phyloP scores from a whole-genome alignment of 108 stramenopile species.

The Skeletonema costatum region DNA sequence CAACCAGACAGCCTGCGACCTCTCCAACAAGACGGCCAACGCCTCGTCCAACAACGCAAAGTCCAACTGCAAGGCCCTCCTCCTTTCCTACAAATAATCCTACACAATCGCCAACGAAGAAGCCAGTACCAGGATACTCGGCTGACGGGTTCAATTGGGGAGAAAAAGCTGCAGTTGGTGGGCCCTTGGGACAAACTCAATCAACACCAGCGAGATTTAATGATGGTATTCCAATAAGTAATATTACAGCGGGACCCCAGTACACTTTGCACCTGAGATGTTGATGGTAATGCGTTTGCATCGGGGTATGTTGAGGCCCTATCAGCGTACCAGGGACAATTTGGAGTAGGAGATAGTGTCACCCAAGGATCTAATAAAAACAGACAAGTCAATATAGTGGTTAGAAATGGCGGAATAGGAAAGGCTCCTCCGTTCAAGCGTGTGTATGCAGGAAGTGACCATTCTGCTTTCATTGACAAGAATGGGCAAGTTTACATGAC shows the following conservation, averaged over 20 bases:
- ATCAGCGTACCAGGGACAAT: constrained; percentile 31
- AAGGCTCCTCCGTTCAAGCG: constrained; percentile 27
- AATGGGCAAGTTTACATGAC: constrained; percentile 22
- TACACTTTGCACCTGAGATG: constrained; percentile 27
- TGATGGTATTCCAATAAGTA: background rate
- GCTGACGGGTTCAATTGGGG: background rate
- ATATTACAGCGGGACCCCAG: constrained; percentile 18
- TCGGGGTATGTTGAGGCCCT: constrained; percentile 27
- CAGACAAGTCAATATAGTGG: constrained; percentile 15
- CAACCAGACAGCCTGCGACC: background rate
- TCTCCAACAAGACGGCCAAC: background rate
- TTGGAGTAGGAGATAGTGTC: constrained; percentile 25
- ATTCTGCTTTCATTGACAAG: constrained; percentile 33
- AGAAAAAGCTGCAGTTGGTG: background rate
- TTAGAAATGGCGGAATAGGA: background rate
- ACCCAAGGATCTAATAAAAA: constrained; percentile 28
- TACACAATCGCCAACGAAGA: background rate
- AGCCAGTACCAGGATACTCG: background rate
- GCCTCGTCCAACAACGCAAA: background rate
- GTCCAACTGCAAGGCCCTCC: background rate
- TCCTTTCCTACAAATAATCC: background rate
- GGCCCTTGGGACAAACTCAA: background rate
- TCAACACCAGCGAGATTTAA: background rate
- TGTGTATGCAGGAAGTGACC: constrained; percentile 31
- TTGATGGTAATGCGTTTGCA: constrained; percentile 24